Conservation (phyloP, 1,284 basidiomycete species). For the Xanthoconium separans region DNA sequence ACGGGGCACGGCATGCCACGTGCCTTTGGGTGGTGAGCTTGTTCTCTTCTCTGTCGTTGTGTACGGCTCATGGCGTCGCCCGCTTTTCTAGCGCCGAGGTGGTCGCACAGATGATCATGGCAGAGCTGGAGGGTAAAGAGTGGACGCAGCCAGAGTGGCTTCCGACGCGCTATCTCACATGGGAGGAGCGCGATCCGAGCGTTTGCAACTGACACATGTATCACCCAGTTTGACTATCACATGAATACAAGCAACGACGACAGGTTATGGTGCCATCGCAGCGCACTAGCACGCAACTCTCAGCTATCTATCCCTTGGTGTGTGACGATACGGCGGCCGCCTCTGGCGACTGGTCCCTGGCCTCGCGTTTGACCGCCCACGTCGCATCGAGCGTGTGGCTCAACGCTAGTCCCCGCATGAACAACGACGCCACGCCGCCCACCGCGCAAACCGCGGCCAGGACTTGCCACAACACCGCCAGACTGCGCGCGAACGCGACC, state of each 20-base stretch:
- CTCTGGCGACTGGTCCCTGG: background rate
- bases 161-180: constrained; percentile 61
- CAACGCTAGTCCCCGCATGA: constrained; percentile 15
- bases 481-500: constrained; percentile 10
- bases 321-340: too few species aligned
- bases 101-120: constrained; percentile 61
- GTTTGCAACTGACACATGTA: background rate
- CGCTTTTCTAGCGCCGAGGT: constrained; percentile 55
- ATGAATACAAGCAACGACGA: too few species aligned
- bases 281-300: too few species aligned
- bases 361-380: constrained; percentile 4
- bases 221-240: too few species aligned
- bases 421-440: constrained; percentile 11
- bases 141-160: constrained; percentile 64
- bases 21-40: constrained; percentile 54
- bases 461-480: constrained; percentile 13
- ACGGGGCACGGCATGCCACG: constrained; percentile 82
- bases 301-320: too few species aligned
- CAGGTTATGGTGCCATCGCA: too few species aligned
- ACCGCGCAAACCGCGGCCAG: constrained; percentile 2
- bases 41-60: background rate
- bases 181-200: constrained; percentile 10
- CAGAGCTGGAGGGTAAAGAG: constrained; percentile 42
- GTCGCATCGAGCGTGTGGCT: constrained; percentile 4
- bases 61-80: too few species aligned